phyloP scores from a whole-genome alignment of 345 rosid species.

The Aethionema arabicum region DNA sequence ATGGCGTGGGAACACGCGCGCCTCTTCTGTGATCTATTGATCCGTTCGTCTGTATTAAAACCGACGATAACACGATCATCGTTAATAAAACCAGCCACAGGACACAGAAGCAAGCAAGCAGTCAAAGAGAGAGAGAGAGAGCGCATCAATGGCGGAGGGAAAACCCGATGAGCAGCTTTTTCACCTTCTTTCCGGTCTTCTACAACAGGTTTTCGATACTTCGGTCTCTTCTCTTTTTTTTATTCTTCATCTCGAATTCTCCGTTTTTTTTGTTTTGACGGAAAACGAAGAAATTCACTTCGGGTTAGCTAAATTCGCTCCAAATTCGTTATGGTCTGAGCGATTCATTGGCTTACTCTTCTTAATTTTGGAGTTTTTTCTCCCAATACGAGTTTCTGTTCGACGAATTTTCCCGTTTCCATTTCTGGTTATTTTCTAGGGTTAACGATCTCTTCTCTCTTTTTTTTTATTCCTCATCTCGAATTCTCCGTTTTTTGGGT shows the following conservation, averaged over 20 bases:
- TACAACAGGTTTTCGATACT: constrained; percentile 51
- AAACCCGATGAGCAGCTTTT: constrained; percentile 65
- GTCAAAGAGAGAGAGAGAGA: constrained; percentile 5
- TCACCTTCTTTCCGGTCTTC: constrained; percentile 66
- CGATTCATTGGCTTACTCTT: background rate
- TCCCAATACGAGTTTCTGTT: background rate
- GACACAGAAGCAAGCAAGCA: no score
- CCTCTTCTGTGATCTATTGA: no score
- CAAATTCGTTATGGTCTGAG: background rate
- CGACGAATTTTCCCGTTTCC: background rate
- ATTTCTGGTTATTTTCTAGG: background rate
- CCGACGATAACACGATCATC: no score
- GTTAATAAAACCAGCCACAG: no score
- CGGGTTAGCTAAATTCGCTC: background rate
- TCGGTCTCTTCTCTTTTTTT: background rate
- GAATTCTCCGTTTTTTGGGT: background rate
- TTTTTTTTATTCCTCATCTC: background rate
- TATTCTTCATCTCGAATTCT: background rate
- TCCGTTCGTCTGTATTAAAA: no score
- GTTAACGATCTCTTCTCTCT: background rate
- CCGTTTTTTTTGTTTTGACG: constrained; percentile 18
- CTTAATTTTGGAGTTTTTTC: background rate
- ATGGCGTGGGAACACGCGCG: no score
- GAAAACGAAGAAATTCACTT: background rate
- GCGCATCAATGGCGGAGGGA: constrained; percentile 35